Conservation (phyloP, 495 filamentous ascomycete genomes). For the Aspergillus affinis region DNA sequence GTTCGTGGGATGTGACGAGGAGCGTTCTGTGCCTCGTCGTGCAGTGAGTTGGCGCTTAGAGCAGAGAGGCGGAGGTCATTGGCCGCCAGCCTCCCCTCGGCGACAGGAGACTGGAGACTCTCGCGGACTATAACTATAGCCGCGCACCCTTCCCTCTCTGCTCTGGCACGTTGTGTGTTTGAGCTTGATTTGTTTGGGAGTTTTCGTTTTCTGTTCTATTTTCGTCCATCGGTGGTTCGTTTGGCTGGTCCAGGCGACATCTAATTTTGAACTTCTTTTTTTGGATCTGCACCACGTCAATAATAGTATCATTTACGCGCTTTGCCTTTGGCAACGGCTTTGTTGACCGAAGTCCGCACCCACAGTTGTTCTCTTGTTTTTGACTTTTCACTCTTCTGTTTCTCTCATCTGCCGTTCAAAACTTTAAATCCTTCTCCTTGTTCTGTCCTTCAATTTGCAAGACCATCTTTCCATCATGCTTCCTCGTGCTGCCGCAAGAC, state of each 20-base stretch:
- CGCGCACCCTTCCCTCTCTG: conserved; percentile 26
- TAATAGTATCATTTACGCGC: conserved; percentile 29
- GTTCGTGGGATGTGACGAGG: conserved; percentile 20
- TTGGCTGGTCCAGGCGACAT: conserved; percentile 46
- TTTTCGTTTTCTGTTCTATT: conserved; percentile 38
- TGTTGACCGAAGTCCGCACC: conserved; percentile 39
- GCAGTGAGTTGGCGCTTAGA: conserved; percentile 33
- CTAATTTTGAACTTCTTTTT: conserved; percentile 19
- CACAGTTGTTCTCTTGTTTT: conserved; percentile 8
- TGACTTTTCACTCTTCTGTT: conserved; percentile 2
- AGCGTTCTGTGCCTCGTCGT: conserved; percentile 26
- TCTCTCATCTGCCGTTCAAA: conserved; percentile 11
- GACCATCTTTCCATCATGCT: conserved; percentile 22
- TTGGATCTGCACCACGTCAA: conserved; percentile 30
- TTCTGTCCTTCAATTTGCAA: conserved; percentile 1
- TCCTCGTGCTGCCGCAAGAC: conserved; percentile 35
- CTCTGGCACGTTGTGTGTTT: conserved; percentile 36
- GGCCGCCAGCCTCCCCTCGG: conserved; percentile 12
- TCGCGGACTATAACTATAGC: conserved; percentile 42
- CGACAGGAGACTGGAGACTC: neutral
- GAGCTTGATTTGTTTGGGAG: conserved; percentile 27
- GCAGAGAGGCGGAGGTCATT: conserved; percentile 13
- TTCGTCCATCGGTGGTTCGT: conserved; percentile 36
- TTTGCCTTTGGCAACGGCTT: conserved; percentile 25
- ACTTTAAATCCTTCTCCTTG: conserved; percentile 10